These are phyloP conservation scores for Blastomyces percursus DNA, from an alignment of 2,329 filamentous ascomycete genomes.

Conservation along the genomic window DNA sequence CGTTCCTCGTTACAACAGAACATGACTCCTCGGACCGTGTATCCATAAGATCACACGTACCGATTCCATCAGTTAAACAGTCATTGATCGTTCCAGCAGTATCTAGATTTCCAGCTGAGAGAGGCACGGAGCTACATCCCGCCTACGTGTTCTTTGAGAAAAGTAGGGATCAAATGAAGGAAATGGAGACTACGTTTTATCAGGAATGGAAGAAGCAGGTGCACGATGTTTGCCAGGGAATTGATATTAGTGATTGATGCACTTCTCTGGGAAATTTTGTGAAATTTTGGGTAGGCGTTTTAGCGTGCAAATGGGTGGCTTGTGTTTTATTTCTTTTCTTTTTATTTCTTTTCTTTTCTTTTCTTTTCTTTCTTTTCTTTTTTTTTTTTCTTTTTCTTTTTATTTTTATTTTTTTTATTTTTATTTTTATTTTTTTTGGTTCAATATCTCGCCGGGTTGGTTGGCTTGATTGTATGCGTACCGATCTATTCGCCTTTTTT, in stretches of 20 bases:
- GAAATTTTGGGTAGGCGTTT: background rate
- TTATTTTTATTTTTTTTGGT: no score
- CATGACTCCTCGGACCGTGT: slow-evolving; percentile 4
- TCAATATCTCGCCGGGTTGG: no score
- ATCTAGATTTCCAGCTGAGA: background rate
- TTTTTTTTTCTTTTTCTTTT: no score
- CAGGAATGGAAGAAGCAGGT: slow-evolving; percentile 29
- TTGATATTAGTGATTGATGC: slow-evolving; percentile 19
- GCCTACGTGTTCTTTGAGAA: slow-evolving; percentile 34
- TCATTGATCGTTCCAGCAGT: slow-evolving; percentile 11
- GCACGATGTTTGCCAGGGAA: slow-evolving; percentile 27
- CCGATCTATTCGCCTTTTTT: background rate
- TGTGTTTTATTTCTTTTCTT: background rate
- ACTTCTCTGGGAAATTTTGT: background rate
- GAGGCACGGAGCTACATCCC: slow-evolving; percentile 15
- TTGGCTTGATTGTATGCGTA: background rate
- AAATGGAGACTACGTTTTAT: slow-evolving; percentile 27
- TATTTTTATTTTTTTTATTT: no score
- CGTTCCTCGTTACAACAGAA: slow-evolving; percentile 7
- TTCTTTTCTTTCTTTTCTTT: no score
- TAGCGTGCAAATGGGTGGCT: background rate
- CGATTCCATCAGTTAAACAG: slow-evolving; percentile 5
- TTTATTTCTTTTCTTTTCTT: no score
- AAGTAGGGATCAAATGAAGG: slow-evolving; percentile 25
- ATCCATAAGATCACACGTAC: slow-evolving; percentile 9